These are phyloP conservation scores for Pyrenula aspistea DNA, from an alignment of 495 filamentous ascomycete genomes.

Conservation along the genomic window DNA sequence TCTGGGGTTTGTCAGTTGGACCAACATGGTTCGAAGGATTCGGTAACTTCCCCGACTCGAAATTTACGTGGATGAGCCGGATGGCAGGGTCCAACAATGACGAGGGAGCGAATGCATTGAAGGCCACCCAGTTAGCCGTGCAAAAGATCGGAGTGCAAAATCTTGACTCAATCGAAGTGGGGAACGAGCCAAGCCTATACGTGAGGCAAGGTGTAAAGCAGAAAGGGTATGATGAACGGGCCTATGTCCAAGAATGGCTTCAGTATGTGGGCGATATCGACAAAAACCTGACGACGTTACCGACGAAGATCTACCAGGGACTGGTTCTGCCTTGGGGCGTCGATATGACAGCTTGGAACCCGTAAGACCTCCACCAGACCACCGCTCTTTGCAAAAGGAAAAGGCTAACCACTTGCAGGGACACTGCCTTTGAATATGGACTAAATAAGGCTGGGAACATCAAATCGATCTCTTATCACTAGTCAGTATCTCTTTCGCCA, in stretches of 20 bases:
- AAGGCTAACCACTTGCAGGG: not conserved
- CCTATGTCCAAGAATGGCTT: not conserved
- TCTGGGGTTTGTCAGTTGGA: not conserved
- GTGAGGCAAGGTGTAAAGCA: constrained; percentile 10
- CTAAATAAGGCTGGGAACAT: not conserved
- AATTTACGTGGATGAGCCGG: not conserved
- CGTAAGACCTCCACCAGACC: not conserved
- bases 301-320: not conserved
- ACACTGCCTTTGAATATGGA: not conserved
- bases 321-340: not conserved
- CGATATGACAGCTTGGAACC: not conserved
- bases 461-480: not conserved
- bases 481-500: not conserved
- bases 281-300: not conserved
- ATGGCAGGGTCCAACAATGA: not conserved
- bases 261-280: not conserved
- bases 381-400: not conserved
- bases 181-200: constrained; percentile 27
- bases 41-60: not conserved
- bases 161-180: constrained; percentile 25
- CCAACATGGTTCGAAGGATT: not conserved
- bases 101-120: not conserved
- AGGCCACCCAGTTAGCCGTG: not conserved
- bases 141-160: constrained; percentile 1
- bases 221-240: not conserved